Evolutionary conservation across 2,329 filamentous ascomycete genomes (phyloP).

Genomic region (Pseudogymnoascus sp.): DNA sequence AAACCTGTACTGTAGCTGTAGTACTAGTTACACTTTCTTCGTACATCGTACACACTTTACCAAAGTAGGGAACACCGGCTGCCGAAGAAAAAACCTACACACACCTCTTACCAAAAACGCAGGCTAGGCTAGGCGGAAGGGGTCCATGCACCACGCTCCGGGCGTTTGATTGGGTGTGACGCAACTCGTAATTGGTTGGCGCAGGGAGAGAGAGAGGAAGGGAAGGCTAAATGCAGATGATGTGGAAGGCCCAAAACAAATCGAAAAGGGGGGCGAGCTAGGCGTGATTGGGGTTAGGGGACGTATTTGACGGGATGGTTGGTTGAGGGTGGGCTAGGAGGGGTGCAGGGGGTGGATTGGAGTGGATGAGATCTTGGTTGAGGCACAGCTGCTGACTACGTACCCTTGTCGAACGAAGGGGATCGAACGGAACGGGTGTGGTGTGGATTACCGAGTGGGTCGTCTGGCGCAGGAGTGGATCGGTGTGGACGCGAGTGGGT

Average conservation of each 20-base stretch:
- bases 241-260: not conserved
- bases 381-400: no score
- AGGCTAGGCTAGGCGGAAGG: not conserved
- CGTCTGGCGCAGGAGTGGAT: not conserved
- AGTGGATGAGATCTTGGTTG: not conserved
- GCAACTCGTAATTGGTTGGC: not conserved
- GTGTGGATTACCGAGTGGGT: not conserved
- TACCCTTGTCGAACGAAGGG: not conserved
- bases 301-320: not conserved
- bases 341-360: not conserved
- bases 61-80: not conserved
- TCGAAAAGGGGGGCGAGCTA: not conserved
- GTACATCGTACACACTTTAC: not conserved
- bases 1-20: not conserved
- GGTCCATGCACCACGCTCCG: not conserved
- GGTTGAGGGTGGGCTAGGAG: not conserved
- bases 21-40: not conserved
- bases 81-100: not conserved
- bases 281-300: not conserved
- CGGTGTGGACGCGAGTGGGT: not conserved
- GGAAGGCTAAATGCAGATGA: constrained; percentile 1
- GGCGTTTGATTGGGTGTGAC: not conserved
- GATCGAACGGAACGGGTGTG: not conserved
- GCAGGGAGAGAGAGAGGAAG: not conserved
- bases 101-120: no score